Conservation (phyloP, 2,329 filamentous ascomycete genomes). For the Phoma sp. region DNA sequence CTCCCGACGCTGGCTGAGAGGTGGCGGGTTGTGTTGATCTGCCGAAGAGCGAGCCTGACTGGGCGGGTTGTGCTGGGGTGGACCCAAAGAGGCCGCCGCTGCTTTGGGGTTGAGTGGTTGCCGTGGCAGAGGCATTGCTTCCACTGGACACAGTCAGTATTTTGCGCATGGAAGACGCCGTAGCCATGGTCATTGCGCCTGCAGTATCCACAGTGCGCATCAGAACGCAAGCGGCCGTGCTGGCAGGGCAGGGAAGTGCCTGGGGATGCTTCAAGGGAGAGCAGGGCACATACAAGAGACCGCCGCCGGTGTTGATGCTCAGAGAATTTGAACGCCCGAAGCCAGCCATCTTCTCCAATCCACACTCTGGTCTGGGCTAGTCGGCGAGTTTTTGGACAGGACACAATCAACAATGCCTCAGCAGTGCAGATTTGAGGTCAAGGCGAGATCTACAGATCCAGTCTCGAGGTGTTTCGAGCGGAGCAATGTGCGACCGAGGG, state of each 20-base stretch:
- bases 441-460: too few relatives aligned
- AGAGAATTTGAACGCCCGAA: conserved; percentile 59
- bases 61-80: conserved; percentile 34
- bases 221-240: neutral
- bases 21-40: conserved; percentile 19
- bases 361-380: neutral
- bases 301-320: conserved; percentile 62
- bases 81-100: conserved; percentile 48
- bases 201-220: conserved; percentile 7
- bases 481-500: neutral
- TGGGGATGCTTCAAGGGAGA: neutral
- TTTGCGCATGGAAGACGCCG: conserved; percentile 7
- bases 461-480: neutral
- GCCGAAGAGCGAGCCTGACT: conserved; percentile 37
- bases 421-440: neutral
- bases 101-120: conserved; percentile 30
- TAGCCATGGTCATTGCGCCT: conserved; percentile 12
- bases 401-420: neutral
- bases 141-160: conserved; percentile 40
- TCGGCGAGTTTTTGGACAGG: neutral
- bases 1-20: conserved; percentile 33
- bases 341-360: conserved; percentile 44
- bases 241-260: neutral
- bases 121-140: conserved; percentile 33
- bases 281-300: conserved; percentile 54